Base-by-base conservation (phyloP, 169 alveolate species). In the Neospora caninum region DNA sequence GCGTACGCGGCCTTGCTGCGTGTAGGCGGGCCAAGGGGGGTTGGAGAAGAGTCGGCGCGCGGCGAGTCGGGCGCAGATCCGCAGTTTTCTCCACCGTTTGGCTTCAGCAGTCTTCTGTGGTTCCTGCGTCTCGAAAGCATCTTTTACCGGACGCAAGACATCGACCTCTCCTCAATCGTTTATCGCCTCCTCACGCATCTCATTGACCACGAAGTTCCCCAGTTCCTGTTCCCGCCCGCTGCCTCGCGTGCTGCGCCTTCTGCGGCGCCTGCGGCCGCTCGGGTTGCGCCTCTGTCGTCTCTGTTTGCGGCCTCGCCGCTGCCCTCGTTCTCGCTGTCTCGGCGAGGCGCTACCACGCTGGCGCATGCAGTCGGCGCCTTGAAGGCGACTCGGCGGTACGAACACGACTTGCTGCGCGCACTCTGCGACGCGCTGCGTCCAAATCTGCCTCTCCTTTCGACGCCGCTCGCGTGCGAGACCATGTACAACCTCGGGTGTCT, bases 111-210 rank as follows among this genome's bases (percentile, higher is more conserved):
- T n/a, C 89, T 82, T 0, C 49, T 45, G 27, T 82, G 89, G 89
- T 82, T 41, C 41, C 67, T 82, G 41, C 89, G 89, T 25, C 67
- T 82, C 39, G 69, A 82, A 49, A 41, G 69, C 27, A 39, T 41
- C 39, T 82, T 82, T 36, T 82, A 82, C 38, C 54, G 67, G 34
- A 36, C 41, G 70, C 89, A 82, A 41, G 67, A 43, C 41, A 43
- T 82, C 7, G 22, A 25, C 41, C 67, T 82, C 38, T 31, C 89
- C 18, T 31, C 70, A 0, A 27, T 82, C 67, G 89, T 45, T 20
- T 82, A 36, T 27, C 89, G 89, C 67, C 70, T 82, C 41, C 89
- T 82, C 41, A 82, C 89, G 34, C 89, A 43, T 39, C 41, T 82
- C n/a, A 18, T 82, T 0, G 41, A 43, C 38, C n/a, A 13, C 41